phyloP scores from a whole-genome alignment of 1,284 basidiomycete species.

The Microbotryomycetes sp. region DNA sequence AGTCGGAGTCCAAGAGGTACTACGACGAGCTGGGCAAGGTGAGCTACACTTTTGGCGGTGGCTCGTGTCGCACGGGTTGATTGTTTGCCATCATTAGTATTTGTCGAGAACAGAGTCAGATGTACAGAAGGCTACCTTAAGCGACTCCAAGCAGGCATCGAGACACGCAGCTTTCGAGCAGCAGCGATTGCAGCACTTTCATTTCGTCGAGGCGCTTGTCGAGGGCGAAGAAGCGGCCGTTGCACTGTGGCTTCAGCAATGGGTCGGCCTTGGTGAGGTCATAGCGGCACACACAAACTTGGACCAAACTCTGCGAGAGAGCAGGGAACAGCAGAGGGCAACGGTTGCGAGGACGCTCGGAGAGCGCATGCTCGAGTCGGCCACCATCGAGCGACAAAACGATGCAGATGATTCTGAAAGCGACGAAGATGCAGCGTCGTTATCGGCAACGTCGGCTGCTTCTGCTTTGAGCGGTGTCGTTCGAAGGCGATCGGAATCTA shows the following conservation, averaged over 20 bases:
- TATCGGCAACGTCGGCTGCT: constrained; percentile 4
- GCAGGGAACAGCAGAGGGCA: background rate
- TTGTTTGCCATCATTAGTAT: constrained; percentile 5
- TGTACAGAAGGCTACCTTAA: constrained; percentile 47
- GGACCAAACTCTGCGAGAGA: background rate
- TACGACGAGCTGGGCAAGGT: constrained; percentile 33
- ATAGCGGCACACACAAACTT: background rate
- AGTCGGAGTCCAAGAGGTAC: constrained; percentile 29
- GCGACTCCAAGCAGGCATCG: constrained; percentile 41
- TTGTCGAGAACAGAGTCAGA: constrained; percentile 40
- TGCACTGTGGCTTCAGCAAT: constrained; percentile 15
- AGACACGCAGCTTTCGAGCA: constrained; percentile 41
- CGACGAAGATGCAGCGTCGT: background rate
- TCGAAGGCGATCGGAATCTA: background rate
- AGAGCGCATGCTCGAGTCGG: background rate
- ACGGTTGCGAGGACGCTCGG: background rate
- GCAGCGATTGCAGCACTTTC: constrained; percentile 45
- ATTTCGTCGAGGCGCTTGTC: constrained; percentile 38
- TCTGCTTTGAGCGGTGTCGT: background rate
- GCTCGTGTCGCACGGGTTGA: no score
- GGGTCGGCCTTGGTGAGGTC: constrained; percentile 5
- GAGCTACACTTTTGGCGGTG: background rate
- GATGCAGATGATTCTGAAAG: background rate
- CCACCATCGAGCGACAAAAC: background rate
- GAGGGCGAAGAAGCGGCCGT: constrained; percentile 40